A percentile compares a stretch with the other conserved stretches of the same genome.
These are phyloP conservation scores for Nicotiana attenuata DNA, from an alignment of 257 asterid species.

Conservation along the genomic window DNA sequence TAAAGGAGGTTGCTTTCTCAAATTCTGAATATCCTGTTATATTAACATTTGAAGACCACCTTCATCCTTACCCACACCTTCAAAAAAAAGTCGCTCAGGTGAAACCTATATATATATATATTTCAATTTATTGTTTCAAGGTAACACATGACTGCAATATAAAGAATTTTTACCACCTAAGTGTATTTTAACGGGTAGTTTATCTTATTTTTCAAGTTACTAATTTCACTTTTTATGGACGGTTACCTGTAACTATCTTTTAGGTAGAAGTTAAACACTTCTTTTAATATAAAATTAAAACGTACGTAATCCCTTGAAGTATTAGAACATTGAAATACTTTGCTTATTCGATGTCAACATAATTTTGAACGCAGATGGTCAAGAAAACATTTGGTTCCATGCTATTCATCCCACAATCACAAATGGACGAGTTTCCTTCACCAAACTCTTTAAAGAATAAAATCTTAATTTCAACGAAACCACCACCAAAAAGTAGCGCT, in stretches of 20 bases:
- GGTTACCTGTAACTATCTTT: too few relatives aligned
- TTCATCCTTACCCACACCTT: slow-evolving; percentile 14
- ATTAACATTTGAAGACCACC: slow-evolving; percentile 30
- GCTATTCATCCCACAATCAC: slow-evolving; percentile 20
- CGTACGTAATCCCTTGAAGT: too few relatives aligned
- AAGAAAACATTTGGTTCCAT: slow-evolving; percentile 9
- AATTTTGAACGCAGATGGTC: slow-evolving; percentile 19
- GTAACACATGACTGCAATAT: not conserved
- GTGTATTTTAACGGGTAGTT: not conserved
- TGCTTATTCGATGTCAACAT: too few relatives aligned
- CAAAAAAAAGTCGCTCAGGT: slow-evolving; percentile 27
- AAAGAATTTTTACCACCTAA: too few relatives aligned
- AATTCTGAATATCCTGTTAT: slow-evolving; percentile 25
- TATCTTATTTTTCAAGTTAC: too few relatives aligned
- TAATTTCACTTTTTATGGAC: too few relatives aligned
- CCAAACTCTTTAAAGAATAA: slow-evolving; percentile 12
- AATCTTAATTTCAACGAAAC: slow-evolving; percentile 23
- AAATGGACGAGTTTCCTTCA: slow-evolving; percentile 15
- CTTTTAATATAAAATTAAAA: too few relatives aligned
- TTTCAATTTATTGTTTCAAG: not conserved
- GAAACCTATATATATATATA: not conserved
- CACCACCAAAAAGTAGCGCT: slow-evolving; percentile 4
- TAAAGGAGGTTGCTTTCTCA: slow-evolving; percentile 17
- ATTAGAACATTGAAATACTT: not conserved
- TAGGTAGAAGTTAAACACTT: too few relatives aligned